Conservation (phyloP, 805 yeast species). For the Ogataea pini region DNA sequence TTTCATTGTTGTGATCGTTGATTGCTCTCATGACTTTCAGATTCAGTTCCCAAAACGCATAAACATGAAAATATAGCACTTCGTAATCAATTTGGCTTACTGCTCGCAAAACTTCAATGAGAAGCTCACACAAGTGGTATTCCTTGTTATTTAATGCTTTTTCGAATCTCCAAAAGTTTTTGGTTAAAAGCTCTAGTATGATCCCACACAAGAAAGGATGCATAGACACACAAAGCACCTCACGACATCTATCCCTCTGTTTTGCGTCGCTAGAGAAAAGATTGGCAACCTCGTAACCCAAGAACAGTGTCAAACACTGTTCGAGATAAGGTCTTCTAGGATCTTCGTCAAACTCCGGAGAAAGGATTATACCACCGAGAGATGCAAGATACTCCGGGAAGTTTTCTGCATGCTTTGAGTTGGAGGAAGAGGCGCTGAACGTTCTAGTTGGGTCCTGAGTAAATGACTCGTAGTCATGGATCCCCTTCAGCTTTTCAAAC, state of each 20-base stretch:
- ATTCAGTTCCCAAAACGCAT: constrained; percentile 31
- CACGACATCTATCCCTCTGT: constrained; percentile 70
- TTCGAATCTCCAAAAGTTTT: constrained; percentile 28
- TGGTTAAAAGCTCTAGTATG: constrained; percentile 24
- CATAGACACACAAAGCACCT: constrained; percentile 51
- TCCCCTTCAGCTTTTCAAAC: constrained; percentile 36
- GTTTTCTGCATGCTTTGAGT: constrained; percentile 36
- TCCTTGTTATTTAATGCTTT: constrained; percentile 24
- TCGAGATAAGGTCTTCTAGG: constrained; percentile 30
- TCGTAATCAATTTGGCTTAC: constrained; percentile 29
- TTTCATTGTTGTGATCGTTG: constrained; percentile 22
- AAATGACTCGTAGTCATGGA: constrained; percentile 7
- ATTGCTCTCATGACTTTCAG: constrained; percentile 24
- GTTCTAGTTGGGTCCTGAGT: constrained; percentile 12
- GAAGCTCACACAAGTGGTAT: constrained; percentile 31
- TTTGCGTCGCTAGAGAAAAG: constrained; percentile 29
- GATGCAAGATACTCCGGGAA: constrained; percentile 75
- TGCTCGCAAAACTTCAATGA: constrained; percentile 32
- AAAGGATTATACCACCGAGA: constrained; percentile 61
- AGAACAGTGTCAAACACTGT: constrained; percentile 28
- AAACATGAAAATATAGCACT: constrained; percentile 30
- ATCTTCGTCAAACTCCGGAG: constrained; percentile 30
- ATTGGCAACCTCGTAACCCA: constrained; percentile 26
- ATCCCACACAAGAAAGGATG: constrained; percentile 47
- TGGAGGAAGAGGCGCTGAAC: background rate